Conservation (phyloP, 2,329 filamentous ascomycete genomes). For the Pleurostoma richardsiae region DNA sequence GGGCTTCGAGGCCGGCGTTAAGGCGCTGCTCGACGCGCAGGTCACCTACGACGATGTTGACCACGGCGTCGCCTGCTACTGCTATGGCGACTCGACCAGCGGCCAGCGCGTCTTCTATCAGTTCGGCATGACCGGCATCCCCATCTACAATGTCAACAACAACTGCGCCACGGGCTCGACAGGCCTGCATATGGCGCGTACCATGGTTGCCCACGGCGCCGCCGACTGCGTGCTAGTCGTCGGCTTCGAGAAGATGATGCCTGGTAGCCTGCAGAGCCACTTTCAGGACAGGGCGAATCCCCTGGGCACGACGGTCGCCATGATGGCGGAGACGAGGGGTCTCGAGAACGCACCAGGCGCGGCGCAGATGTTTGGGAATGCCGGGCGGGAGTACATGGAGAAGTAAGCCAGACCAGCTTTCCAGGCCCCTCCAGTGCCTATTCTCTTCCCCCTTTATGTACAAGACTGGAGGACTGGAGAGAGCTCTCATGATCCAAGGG, state of each 20-base stretch:
- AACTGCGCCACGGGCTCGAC: constrained; percentile 97
- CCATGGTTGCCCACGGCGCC: constrained; percentile 71
- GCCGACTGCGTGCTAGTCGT: constrained; percentile 88
- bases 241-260: constrained; percentile 98
- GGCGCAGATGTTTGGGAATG: constrained; percentile 94
- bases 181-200: constrained; percentile 77
- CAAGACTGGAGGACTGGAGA: no score
- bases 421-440: background rate
- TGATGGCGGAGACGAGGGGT: constrained; percentile 81
- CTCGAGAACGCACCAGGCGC: constrained; percentile 78
- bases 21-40: constrained; percentile 78
- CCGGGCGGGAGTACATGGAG: constrained; percentile 90
- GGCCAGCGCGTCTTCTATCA: constrained; percentile 98
- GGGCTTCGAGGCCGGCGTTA: constrained; percentile 86
- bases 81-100: constrained; percentile 92
- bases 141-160: constrained; percentile 98
- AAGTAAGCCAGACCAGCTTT: constrained; percentile 53
- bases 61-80: constrained; percentile 94
- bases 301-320: constrained; percentile 62
- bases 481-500: no score
- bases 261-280: constrained; percentile 76
- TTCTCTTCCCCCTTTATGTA: background rate
- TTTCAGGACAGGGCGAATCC: constrained; percentile 85
- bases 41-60: constrained; percentile 97
- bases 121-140: constrained; percentile 95